Percentiles rank a stretch among this genome's conserved stretches.
These are phyloP conservation scores for Wallacemonas sp. DNA, from an alignment of 208 protist species.

Conservation along the genomic window DNA sequence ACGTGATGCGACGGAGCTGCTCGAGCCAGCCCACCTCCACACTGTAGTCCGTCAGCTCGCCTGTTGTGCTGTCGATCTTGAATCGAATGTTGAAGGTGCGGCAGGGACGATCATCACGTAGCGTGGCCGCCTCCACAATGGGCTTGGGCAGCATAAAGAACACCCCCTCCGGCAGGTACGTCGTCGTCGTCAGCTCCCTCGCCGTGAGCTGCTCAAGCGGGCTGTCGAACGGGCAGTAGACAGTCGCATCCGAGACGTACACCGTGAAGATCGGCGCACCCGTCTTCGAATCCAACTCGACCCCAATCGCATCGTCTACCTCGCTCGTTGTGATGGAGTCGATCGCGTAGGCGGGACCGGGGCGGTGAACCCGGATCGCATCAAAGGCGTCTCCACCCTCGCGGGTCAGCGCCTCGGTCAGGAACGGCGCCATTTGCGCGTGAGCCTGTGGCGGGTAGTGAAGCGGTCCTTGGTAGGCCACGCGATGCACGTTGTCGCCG, in stretches of 20 bases:
- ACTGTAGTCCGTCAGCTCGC: conserved; percentile 73
- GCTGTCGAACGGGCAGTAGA: conserved; percentile 85
- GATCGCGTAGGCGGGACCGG: conserved; percentile 78
- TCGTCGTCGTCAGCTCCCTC: conserved; percentile 79
- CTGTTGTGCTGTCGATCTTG: conserved; percentile 63
- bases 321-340: conserved; percentile 90
- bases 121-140: conserved; percentile 83
- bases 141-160: conserved; percentile 90
- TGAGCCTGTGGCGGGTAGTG: conserved; percentile 71
- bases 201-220: conserved; percentile 82
- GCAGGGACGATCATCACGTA: conserved; percentile 81
- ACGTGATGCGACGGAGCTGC: conserved; percentile 84
- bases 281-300: conserved; percentile 55
- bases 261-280: conserved; percentile 78
- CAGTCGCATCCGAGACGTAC: conserved; percentile 87
- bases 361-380: conserved; percentile 38
- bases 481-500: conserved; percentile 73
- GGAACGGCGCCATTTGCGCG: conserved; percentile 42
- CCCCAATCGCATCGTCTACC: conserved; percentile 88
- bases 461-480: conserved; percentile 65
- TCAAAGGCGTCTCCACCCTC: conserved; percentile 80
- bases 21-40: conserved; percentile 77
- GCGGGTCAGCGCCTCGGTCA: conserved; percentile 36
- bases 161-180: conserved; percentile 87
- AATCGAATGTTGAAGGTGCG: conserved; percentile 89